Evolutionary conservation across 78 protist species (phyloP).

Genomic region (Anaeramoeba flamelloides): DNA sequence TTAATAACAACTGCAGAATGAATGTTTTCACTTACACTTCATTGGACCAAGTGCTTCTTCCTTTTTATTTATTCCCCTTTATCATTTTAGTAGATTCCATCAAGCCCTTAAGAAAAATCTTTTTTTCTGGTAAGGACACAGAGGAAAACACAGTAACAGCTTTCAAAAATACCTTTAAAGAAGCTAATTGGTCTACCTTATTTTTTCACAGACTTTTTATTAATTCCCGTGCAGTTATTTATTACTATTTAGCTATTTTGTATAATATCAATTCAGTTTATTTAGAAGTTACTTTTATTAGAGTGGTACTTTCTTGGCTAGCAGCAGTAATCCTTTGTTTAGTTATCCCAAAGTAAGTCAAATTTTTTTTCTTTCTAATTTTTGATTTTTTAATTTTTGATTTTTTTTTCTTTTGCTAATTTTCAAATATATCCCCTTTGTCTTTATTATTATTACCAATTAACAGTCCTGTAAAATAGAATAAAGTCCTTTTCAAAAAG

Average conservation of each 20-base stretch:
- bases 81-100: constrained; percentile 25
- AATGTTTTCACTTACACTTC: constrained; percentile 40
- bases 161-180: constrained; percentile 19
- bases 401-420: too few relatives aligned
- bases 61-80: constrained; percentile 33
- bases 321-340: constrained; percentile 24
- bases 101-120: constrained; percentile 1
- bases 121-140: constrained; percentile 5
- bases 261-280: constrained; percentile 35
- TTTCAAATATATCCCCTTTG: too few relatives aligned
- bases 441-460: too few relatives aligned
- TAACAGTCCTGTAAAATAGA: too few relatives aligned
- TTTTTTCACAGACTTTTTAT: constrained; percentile 31
- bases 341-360: constrained; percentile 27
- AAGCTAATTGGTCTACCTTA: constrained; percentile 1
- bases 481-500: too few relatives aligned
- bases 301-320: constrained; percentile 36
- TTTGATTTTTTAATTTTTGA: too few relatives aligned
- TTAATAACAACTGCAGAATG: constrained; percentile 17
- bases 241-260: constrained; percentile 33
- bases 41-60: constrained; percentile 36
- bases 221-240: constrained; percentile 37
- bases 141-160: constrained; percentile 21
- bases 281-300: constrained; percentile 30
- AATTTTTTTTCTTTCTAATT: not conserved